These are phyloP conservation scores for Tricladium varicosporioides DNA, from an alignment of 2,329 filamentous ascomycete genomes.

Conservation along the genomic window DNA sequence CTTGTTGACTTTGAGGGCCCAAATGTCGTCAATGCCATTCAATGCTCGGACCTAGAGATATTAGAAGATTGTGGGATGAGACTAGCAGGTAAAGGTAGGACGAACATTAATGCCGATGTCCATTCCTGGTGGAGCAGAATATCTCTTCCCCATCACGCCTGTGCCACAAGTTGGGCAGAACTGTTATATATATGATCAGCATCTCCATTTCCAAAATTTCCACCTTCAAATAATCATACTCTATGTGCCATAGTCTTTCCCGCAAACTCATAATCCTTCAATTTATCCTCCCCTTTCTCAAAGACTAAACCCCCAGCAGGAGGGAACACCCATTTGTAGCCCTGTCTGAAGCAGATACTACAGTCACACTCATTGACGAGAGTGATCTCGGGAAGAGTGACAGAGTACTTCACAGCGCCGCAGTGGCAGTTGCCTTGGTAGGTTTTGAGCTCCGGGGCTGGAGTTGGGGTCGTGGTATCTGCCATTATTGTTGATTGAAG, in stretches of 20 bases:
- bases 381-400: constrained; percentile 55
- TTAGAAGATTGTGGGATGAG: background rate
- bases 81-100: background rate
- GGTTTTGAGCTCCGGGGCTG: constrained; percentile 15
- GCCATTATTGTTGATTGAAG: background rate
- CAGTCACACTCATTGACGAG: constrained; percentile 60
- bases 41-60: constrained; percentile 16
- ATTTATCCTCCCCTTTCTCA: constrained; percentile 44
- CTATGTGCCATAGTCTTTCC: constrained; percentile 40
- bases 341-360: constrained; percentile 59
- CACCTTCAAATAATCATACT: constrained; percentile 24
- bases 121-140: constrained; percentile 30
- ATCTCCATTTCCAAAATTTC: no score
- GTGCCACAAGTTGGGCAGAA: constrained; percentile 53
- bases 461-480: background rate
- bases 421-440: constrained; percentile 60
- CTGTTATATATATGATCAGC: constrained; percentile 29
- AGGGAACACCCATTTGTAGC: constrained; percentile 40
- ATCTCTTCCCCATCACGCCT: constrained; percentile 37
- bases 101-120: constrained; percentile 44
- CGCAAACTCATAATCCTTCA: constrained; percentile 47
- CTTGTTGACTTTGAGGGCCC: constrained; percentile 13
- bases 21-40: constrained; percentile 18
- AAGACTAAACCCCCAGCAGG: constrained; percentile 39
- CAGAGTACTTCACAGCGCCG: constrained; percentile 50